A percentile compares a stretch with the other conserved stretches of the same genome.
Conservation (phyloP, 306 rosid genomes). For the Lablab purpureus region DNA sequence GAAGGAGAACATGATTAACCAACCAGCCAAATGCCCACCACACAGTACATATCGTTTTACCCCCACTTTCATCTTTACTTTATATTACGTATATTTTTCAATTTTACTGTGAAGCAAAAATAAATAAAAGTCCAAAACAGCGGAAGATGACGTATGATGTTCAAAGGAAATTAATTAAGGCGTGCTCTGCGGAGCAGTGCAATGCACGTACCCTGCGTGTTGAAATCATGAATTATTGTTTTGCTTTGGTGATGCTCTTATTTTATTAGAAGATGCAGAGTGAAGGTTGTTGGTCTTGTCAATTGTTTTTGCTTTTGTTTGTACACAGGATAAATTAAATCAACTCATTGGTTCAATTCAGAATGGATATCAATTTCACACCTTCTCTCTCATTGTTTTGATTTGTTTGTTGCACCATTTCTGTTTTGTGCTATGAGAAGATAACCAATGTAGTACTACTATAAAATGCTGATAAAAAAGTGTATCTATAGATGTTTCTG, state of each 20-base stretch:
- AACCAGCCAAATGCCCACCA: not conserved
- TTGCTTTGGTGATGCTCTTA: not conserved
- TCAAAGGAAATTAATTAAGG: not conserved
- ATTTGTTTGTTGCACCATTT: not conserved
- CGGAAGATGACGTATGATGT: not conserved
- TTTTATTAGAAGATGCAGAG: not conserved
- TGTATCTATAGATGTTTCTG: too few relatives aligned
- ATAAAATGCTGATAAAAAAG: too few relatives aligned
- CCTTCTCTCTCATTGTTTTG: not conserved
- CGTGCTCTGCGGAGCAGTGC: not conserved
- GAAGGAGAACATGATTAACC: conserved; percentile 52
- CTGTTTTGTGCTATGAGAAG: not conserved
- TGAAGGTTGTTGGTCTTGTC: not conserved
- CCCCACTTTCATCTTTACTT: not conserved
- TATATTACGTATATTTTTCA: not conserved
- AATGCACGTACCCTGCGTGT: conserved; percentile 8
- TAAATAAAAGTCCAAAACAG: not conserved
- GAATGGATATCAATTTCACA: not conserved
- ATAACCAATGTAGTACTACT: too few relatives aligned
- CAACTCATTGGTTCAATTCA: conserved; percentile 13
- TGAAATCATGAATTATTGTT: not conserved
- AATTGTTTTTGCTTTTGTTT: not conserved
- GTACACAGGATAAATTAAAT: conserved; percentile 16
- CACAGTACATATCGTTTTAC: conserved; percentile 17
- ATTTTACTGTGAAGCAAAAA: conserved; percentile 6